phyloP scores from a whole-genome alignment of 805 yeast genomes.

The Candida multigemmis region DNA sequence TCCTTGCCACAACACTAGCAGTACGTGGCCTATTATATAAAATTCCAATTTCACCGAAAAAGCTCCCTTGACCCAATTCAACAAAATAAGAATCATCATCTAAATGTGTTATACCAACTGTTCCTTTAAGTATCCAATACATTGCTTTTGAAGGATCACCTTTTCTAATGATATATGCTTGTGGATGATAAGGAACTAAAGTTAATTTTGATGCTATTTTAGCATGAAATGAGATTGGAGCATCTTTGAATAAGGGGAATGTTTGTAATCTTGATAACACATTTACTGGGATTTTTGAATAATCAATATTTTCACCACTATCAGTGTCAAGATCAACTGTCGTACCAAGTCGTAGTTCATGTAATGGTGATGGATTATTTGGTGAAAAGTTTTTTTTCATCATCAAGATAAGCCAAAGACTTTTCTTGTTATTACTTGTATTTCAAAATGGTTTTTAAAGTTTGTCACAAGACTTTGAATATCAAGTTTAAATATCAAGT shows the following conservation, averaged over 20 bases:
- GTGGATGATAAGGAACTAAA: slow-evolving; percentile 56
- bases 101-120: slow-evolving; percentile 66
- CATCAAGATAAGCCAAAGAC: slow-evolving; percentile 6
- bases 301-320: slow-evolving; percentile 3
- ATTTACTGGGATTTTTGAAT: neutral
- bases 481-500: no score
- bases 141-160: slow-evolving; percentile 71
- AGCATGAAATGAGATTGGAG: slow-evolving; percentile 56
- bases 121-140: slow-evolving; percentile 74
- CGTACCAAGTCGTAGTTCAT: neutral
- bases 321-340: slow-evolving; percentile 1
- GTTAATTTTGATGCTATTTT: slow-evolving; percentile 50
- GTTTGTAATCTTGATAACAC: neutral
- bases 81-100: slow-evolving; percentile 74
- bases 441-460: no score
- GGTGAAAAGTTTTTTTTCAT: slow-evolving; percentile 11
- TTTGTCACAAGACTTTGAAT: no score
- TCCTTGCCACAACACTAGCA: slow-evolving; percentile 66
- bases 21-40: slow-evolving; percentile 69
- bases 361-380: slow-evolving; percentile 16
- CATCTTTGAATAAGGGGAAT: slow-evolving; percentile 54
- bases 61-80: slow-evolving; percentile 58
- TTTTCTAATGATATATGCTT: slow-evolving; percentile 57
- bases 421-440: no score
- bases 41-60: slow-evolving; percentile 76